Conservation (phyloP, 306 rosid genomes). For the Trifolium pratense region DNA sequence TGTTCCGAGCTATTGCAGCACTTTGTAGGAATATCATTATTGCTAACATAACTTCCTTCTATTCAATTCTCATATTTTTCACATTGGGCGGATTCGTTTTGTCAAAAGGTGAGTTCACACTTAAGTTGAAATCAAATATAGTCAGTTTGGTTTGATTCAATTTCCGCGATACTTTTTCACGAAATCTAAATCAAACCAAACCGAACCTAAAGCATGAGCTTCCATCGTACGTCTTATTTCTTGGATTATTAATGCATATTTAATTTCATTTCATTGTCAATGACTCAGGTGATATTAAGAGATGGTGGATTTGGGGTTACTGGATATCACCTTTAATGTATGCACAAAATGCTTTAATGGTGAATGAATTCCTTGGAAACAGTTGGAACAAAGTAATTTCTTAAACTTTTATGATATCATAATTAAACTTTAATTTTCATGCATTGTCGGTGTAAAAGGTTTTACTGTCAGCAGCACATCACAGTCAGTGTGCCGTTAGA, state of each 20-base stretch:
- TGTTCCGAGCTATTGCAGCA: slow-evolving; percentile 58
- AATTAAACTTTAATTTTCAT: too few species aligned
- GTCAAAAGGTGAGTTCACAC: slow-evolving; percentile 44
- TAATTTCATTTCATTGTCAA: slow-evolving; percentile 38
- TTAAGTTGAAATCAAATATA: not conserved
- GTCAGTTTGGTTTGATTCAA: too few species aligned
- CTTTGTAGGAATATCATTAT: slow-evolving; percentile 54
- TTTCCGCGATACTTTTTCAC: too few species aligned
- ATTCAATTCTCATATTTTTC: slow-evolving; percentile 41
- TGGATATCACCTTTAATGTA: slow-evolving; percentile 69
- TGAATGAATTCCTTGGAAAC: slow-evolving; percentile 66
- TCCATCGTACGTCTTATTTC: too few species aligned
- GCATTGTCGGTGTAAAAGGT: too few species aligned
- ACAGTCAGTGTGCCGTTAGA: too few species aligned
- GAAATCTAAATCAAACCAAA: too few species aligned
- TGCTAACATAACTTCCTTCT: slow-evolving; percentile 48
- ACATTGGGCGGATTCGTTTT: slow-evolving; percentile 57
- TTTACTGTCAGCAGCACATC: too few species aligned
- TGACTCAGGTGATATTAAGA: slow-evolving; percentile 56
- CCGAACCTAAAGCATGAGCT: too few species aligned
- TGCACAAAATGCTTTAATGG: slow-evolving; percentile 61
- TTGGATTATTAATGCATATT: slow-evolving; percentile 23
- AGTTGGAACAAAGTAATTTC: slow-evolving; percentile 60
- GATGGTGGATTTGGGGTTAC: slow-evolving; percentile 67
- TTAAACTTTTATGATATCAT: slow-evolving; percentile 20